Evolutionary conservation across 345 rosid genomes (phyloP).

Genomic region (Sonneratia alba): DNA sequence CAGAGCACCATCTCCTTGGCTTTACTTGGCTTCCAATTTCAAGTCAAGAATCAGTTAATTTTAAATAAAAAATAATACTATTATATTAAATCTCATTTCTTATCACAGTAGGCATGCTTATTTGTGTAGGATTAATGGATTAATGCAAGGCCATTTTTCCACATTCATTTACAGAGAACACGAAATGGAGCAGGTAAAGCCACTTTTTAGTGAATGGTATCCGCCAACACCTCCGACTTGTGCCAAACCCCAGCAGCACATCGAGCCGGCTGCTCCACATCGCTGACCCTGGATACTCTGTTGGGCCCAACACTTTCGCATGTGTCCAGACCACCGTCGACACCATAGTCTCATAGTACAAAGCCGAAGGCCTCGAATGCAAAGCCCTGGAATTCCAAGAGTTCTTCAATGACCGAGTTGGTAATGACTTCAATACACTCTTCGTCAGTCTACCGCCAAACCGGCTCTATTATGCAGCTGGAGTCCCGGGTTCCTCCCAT

Average conservation of each 20-base stretch:
- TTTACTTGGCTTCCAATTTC: too few species aligned
- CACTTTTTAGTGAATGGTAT: too few species aligned
- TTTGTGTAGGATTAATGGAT: too few species aligned
- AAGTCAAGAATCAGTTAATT: too few species aligned
- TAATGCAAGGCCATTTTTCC: too few species aligned
- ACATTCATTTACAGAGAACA: too few species aligned
- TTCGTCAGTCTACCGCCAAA: slow-evolving; percentile 23
- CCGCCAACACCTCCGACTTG: background rate
- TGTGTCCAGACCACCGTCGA: slow-evolving; percentile 25
- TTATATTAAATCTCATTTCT: too few species aligned
- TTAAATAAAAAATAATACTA: too few species aligned
- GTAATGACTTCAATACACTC: slow-evolving; percentile 42
- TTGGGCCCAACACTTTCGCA: slow-evolving; percentile 34
- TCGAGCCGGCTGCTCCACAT: slow-evolving; percentile 10
- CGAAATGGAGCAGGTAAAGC: too few species aligned
- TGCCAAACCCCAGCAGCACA: background rate
- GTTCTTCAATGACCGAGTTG: slow-evolving; percentile 32
- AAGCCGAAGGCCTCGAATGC: background rate
- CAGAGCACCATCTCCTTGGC: too few species aligned
- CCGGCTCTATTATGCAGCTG: slow-evolving; percentile 17
- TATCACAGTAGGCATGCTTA: too few species aligned
- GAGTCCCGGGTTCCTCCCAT: slow-evolving; percentile 34
- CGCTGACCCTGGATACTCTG: slow-evolving; percentile 18
- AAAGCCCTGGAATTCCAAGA: slow-evolving; percentile 25
- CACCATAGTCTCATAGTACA: slow-evolving; percentile 14